Conservation (phyloP, 345 rosid species). For the Noccaea bulbosa region DNA sequence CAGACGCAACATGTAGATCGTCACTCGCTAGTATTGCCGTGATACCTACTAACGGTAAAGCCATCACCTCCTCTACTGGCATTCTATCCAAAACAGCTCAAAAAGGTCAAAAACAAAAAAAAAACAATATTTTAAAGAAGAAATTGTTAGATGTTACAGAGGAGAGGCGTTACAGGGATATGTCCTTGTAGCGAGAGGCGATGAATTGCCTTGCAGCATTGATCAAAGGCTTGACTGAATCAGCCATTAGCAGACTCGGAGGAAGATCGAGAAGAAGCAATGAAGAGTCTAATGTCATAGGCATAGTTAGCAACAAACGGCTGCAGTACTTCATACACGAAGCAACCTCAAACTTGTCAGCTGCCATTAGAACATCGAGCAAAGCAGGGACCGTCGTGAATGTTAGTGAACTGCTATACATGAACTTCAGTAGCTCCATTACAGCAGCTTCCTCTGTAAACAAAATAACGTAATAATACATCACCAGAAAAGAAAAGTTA, state of each 20-base stretch:
- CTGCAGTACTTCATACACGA: conserved; percentile 88
- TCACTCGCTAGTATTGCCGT: conserved; percentile 79
- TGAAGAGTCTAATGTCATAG: conserved; percentile 81
- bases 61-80: conserved; percentile 25
- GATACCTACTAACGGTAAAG: conserved; percentile 79
- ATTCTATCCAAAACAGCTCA: conserved; percentile 6
- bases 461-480: neutral
- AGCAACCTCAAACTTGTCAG: conserved; percentile 84
- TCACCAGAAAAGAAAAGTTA: neutral
- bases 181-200: conserved; percentile 60
- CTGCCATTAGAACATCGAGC: conserved; percentile 74
- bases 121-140: no score
- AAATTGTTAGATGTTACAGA: no score
- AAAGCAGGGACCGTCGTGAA: conserved; percentile 55
- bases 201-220: conserved; percentile 75
- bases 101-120: neutral
- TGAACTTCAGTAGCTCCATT: conserved; percentile 77
- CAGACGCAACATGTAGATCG: conserved; percentile 67
- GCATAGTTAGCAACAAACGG: conserved; percentile 56
- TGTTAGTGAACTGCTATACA: conserved; percentile 63
- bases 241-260: conserved; percentile 63
- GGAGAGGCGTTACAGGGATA: conserved; percentile 48
- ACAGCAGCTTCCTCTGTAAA: conserved; percentile 78
- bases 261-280: conserved; percentile 84
- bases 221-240: conserved; percentile 75